Evolutionary conservation across 2,329 filamentous ascomycete genomes (phyloP), one percentile per base, ranked within the genome.

Genomic region (Xylariaceae sp.): DNA sequence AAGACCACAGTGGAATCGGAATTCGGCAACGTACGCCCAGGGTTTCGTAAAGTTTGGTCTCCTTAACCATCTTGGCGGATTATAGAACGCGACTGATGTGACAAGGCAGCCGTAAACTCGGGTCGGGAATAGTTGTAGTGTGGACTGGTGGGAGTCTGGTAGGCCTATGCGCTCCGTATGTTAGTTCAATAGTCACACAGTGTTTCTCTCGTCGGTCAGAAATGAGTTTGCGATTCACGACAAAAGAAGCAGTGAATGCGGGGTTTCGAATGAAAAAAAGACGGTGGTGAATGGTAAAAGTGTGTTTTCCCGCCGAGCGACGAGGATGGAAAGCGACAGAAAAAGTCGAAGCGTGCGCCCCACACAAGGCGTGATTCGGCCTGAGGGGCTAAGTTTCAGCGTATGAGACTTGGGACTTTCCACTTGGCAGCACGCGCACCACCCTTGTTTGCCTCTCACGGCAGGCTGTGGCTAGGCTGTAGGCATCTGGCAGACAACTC

Each of bases 21-120:
- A 39, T 49, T 34, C 45, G 37, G 42, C 11, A 56, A 78, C 83
- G 71, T 86, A 92, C 89, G 74, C 89, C 89, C 53, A 94, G 83
- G 63, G 83, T 77, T 63, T 93, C 89, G 78, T 94, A 94, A 73
- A 85, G 82, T 74, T 90, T 90, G 44, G 85, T 89, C 70, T 92
- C 89, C 73, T 88, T 89, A 66, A 87, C 88, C 89, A 92, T 92
- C 57, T 71, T 88, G 74, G 39, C 54, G 55, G 52, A 15, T 56
- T 60, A 60, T 30, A 9, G 39, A 30, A 48, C 23, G 44, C 23
- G 30, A n/a, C 30, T 23, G 10, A 56, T 49, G 45, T 13, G 50
- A 11, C 13, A 44, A 35, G 34, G 39, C 53, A 42, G 37, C 48
- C 11, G 35, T 10, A 37, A 11, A 39, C 44, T 61, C 30, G 45